A percentile compares a stretch with the other conserved stretches of the same genome.
Conservation (phyloP, 2,329 filamentous ascomycete species). For the Cordyceps cateniannulata region DNA sequence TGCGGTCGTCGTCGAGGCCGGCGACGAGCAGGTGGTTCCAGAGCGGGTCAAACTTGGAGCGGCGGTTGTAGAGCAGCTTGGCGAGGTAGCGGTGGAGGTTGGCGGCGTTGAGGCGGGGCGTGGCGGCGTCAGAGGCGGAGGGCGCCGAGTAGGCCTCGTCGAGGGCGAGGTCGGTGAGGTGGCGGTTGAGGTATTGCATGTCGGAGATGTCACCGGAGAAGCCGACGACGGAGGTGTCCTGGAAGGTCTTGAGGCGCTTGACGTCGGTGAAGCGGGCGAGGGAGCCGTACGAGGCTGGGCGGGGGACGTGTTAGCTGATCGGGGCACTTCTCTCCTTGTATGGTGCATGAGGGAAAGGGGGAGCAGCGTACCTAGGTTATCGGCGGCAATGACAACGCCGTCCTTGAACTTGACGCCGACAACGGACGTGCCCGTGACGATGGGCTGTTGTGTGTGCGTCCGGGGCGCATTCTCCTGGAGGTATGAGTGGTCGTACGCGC, state of each 20-base stretch:
- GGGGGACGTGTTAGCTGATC: background rate
- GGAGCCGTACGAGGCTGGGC: slow-evolving; percentile 87
- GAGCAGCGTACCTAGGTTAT: slow-evolving; percentile 72
- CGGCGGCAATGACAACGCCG: slow-evolving; percentile 91
- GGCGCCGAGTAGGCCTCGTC: slow-evolving; percentile 70
- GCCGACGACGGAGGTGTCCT: slow-evolving; percentile 75
- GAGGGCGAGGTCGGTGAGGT: slow-evolving; percentile 80
- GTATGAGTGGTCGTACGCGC: slow-evolving; percentile 82
- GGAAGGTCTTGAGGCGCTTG: slow-evolving; percentile 88
- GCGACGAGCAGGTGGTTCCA: slow-evolving; percentile 95
- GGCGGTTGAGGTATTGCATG: slow-evolving; percentile 97
- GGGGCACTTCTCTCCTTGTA: background rate
- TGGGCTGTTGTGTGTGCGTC: slow-evolving; percentile 83
- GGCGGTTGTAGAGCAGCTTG: slow-evolving; percentile 93
- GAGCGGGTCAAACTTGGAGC: slow-evolving; percentile 91
- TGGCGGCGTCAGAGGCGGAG: slow-evolving; percentile 17
- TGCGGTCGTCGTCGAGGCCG: slow-evolving; percentile 70
- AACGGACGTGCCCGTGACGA: slow-evolving; percentile 95
- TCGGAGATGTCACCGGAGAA: slow-evolving; percentile 97
- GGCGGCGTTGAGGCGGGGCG: slow-evolving; percentile 66
- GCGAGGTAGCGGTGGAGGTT: slow-evolving; percentile 95
- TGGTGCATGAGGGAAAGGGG: background rate
- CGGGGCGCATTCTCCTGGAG: slow-evolving; percentile 66
- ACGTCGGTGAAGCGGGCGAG: slow-evolving; percentile 95
- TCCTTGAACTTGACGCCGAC: slow-evolving; percentile 93